These are phyloP conservation scores for Apiospora phragmitis DNA, from an alignment of 2,329 filamentous ascomycete species.

Conservation along the genomic window DNA sequence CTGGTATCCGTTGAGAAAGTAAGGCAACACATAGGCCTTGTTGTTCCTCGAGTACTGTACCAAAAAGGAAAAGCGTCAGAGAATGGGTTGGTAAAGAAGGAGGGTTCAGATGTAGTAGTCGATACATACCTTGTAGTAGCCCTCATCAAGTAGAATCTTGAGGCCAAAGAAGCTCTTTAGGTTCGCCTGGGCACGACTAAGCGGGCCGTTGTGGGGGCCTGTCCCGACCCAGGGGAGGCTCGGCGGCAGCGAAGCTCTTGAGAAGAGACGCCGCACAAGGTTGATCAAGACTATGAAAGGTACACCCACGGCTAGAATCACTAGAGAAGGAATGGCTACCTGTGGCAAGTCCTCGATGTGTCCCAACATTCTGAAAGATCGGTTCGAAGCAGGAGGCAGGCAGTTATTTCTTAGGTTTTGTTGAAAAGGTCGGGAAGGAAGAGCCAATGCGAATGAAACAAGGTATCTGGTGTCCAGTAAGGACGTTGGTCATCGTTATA, in stretches of 20 bases:
- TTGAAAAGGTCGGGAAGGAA: not conserved
- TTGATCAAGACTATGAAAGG: slow-evolving; percentile 19
- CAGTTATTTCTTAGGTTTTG: not conserved
- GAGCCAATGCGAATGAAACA: not conserved
- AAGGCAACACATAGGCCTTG: slow-evolving; percentile 31
- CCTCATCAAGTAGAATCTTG: slow-evolving; percentile 28
- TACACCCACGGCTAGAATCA: not conserved
- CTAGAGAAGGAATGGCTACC: not conserved
- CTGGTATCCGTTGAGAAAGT: slow-evolving; percentile 34
- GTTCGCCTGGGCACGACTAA: slow-evolving; percentile 27
- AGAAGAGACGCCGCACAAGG: slow-evolving; percentile 27
- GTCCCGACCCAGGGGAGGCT: slow-evolving; percentile 30
- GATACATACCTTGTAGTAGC: slow-evolving; percentile 27
- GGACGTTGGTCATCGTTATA: not conserved
- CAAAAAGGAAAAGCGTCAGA: not conserved
- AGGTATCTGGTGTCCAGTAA: not conserved
- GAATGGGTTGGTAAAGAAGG: too few relatives aligned
- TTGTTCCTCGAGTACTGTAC: slow-evolving; percentile 32
- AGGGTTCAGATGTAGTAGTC: not conserved
- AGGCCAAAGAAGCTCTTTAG: slow-evolving; percentile 27
- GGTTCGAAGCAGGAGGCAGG: not conserved
- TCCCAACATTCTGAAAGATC: not conserved
- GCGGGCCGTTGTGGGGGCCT: slow-evolving; percentile 10
- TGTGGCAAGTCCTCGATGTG: not conserved
- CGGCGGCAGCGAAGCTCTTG: slow-evolving; percentile 23